phyloP scores from a whole-genome alignment of 108 stramenopile genomes.

The Epithemia pelagica region DNA sequence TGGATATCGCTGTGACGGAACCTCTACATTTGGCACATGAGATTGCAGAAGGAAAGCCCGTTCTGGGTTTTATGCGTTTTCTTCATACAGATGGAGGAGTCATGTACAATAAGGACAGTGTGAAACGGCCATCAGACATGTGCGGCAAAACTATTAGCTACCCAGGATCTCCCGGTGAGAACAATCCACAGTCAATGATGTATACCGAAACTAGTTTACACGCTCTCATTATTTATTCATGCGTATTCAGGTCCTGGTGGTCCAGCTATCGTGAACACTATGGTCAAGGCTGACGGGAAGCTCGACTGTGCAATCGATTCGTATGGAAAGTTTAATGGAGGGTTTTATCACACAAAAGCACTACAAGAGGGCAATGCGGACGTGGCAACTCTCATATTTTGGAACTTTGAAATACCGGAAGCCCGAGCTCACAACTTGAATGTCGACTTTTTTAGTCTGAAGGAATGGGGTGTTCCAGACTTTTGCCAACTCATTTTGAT shows the following conservation, averaged over 20 bases:
- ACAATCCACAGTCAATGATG: background rate
- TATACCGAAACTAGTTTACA: background rate
- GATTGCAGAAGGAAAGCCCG: constrained; percentile 34
- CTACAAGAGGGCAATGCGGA: constrained; percentile 35
- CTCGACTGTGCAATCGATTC: constrained; percentile 30
- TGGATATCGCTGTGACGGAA: constrained; percentile 51
- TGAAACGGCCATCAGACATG: constrained; percentile 40
- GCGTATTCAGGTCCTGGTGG: constrained; percentile 34
- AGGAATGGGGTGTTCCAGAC: constrained; percentile 59
- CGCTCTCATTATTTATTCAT: constrained; percentile 3
- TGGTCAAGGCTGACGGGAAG: constrained; percentile 52
- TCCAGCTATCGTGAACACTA: constrained; percentile 51
- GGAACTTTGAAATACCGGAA: constrained; percentile 54
- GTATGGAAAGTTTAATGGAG: constrained; percentile 44
- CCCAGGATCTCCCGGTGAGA: constrained; percentile 24
- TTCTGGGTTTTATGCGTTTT: constrained; percentile 45
- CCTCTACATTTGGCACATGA: constrained; percentile 47
- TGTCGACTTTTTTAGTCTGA: constrained; percentile 36
- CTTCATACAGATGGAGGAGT: constrained; percentile 54
- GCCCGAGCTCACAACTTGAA: constrained; percentile 26
- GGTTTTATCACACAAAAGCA: constrained; percentile 48
- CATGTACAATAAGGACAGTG: constrained; percentile 28
- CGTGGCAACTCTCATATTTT: constrained; percentile 46
- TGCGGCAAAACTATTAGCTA: constrained; percentile 44
- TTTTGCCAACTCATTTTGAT: constrained; percentile 49